Base-by-base conservation (phyloP, 768 basidiomycete species). In the Cantharellus cinnabarinus region DNA sequence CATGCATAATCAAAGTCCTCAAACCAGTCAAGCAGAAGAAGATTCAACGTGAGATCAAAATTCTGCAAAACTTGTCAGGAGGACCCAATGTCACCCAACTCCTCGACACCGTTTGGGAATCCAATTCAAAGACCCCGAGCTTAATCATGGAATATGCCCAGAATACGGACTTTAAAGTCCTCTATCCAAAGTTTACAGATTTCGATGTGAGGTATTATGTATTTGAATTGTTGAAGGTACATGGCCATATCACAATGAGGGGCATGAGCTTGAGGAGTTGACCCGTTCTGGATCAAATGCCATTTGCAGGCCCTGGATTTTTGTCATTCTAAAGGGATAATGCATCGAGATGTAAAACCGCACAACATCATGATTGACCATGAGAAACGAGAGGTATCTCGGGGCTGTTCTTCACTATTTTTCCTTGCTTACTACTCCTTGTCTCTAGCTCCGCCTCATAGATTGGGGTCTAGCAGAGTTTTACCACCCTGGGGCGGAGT, bases 21-120 rank as follows among this genome's bases (percentile, higher is more conserved):
- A 98, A 98, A 71, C 94, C 94, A 0, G 93, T 98, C 44, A 98
- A 98, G 79, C 97, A 98, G 81, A 98, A 98, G 80, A 98, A 98
- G 74, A 97, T 97, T 72, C 97, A 97, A 74, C 79, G 94, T 63
- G 94, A 98, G 73, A 95, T 98, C 70, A 97, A 97, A 76, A 94
- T 98, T 66, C 73, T 98, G 35, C 90, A 93, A 72, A 95, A 97
- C 69, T 77, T 98, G 39, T 89, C 91, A 0, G 93, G 94, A 35
- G 94, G 94, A 3, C 91, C 91, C 2, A 98, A 98, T 70, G 77
- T 98, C 63, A 88, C 97, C 55, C 84, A 84, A 4, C 76, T 98
- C 56, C 75, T 97, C 62, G 94, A 98, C 68, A 90, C 97, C 64
- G 94, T 98, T 62, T 81, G 94, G 65, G 94, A 98, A 73, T 87